phyloP scores from a whole-genome alignment of 2,329 filamentous ascomycete species.

The Gyromitra esculenta region DNA sequence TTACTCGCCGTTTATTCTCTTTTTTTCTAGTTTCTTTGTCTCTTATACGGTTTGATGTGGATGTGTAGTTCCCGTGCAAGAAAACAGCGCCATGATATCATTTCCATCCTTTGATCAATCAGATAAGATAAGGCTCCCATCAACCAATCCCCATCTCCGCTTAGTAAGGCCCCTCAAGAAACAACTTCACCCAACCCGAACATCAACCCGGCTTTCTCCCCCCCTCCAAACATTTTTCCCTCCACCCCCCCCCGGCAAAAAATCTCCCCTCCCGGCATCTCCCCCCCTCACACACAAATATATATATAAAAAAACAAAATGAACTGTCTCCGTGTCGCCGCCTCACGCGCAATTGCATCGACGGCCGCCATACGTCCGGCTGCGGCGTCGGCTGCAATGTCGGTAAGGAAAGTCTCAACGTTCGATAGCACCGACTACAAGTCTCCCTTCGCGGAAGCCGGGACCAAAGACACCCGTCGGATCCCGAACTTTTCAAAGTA shows the following conservation, averaged over 20 bases:
- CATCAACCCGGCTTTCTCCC: slow-evolving; percentile 45
- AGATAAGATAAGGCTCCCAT: slow-evolving; percentile 32
- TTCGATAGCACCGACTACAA: slow-evolving; percentile 61
- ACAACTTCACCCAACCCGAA: slow-evolving; percentile 31
- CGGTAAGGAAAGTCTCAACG: slow-evolving; percentile 59
- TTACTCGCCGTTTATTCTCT: not conserved
- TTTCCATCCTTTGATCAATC: slow-evolving; percentile 15
- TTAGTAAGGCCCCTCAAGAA: slow-evolving; percentile 41
- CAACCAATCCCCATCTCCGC: slow-evolving; percentile 31
- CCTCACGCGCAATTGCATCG: slow-evolving; percentile 60
- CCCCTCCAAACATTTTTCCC: slow-evolving; percentile 32
- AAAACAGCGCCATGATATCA: slow-evolving; percentile 9
- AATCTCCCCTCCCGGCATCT: slow-evolving; percentile 27
- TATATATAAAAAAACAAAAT: slow-evolving; percentile 55
- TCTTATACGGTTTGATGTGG: not conserved
- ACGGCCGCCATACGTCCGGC: slow-evolving; percentile 58
- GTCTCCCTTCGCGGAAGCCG: slow-evolving; percentile 67
- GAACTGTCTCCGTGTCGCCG: slow-evolving; percentile 61
- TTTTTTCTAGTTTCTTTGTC: slow-evolving; percentile 6
- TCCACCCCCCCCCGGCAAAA: slow-evolving; percentile 8
- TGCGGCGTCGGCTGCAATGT: slow-evolving; percentile 59
- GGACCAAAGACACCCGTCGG: slow-evolving; percentile 69
- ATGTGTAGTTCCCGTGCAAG: not conserved
- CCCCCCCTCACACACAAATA: not conserved
- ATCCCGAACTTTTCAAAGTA: slow-evolving; percentile 93